Base-by-base conservation (phyloP, 225 moss, liverwort and hornwort species). In the Marchantia paleacea region DNA sequence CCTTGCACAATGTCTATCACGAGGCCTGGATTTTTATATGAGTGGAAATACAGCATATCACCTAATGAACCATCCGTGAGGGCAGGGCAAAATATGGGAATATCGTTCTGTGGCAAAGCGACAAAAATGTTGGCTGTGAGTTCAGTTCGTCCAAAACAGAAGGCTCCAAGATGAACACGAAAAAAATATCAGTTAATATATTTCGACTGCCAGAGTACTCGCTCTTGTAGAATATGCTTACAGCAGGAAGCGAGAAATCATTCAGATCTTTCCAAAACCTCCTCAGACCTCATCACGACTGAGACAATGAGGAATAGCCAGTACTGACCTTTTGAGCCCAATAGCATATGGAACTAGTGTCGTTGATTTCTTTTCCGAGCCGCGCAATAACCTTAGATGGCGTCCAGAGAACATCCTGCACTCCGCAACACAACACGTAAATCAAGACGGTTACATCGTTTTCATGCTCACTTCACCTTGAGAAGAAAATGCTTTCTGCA, bases 21-120 rank as follows among this genome's bases (percentile, higher is more conserved):
- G 52, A 99, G 91, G 61, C 95, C 97, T 60, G 99, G 99, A 78
- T 92, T 94, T 78, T 85, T 90, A 77, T 89, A 94, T 18, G 99
- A 89, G 77, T 99, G 99, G 80, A 99, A 99, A 79, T 91, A 99
- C 22, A 99, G 87, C 99, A 99, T 99, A 84, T 99, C 99, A 74
- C 99, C 99, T 78, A 99, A 85, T 2, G 99, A 99, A 76, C 95
- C 97, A 85, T 99, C 97, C 30, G 95, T 99, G 47, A 99, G 85
- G 58, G 95, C 95, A 84, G 97, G 97, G 85, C 93, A 99, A 86
- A 91, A 99, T 22, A 99, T 87, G 29, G 97, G 91, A 70, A 99
- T 52, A 51, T 88, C 89, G 77, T 99, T 95, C 97, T 99, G 93
- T 77, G 77, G 81, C 58, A 63, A 68, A 53, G 58, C 54, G 30